These are phyloP conservation scores for Lactarius pseudohatsudake DNA, from an alignment of 768 basidiomycete genomes.

Conservation along the genomic window DNA sequence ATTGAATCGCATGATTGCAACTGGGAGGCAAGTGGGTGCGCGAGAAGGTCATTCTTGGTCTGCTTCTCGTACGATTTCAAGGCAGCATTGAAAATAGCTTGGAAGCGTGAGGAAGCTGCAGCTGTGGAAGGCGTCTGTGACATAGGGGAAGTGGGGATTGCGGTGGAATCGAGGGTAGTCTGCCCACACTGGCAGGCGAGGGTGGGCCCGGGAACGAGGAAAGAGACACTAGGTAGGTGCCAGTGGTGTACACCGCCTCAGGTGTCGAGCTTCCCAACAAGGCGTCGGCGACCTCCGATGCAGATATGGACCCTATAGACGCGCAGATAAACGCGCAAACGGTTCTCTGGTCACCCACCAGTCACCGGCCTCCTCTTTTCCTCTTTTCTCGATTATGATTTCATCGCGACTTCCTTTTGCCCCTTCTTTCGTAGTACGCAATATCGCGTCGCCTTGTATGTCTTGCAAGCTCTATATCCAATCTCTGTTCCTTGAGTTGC, in stretches of 20 bases:
- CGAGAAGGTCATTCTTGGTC: not conserved
- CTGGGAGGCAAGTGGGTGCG: not conserved
- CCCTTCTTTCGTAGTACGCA: slow-evolving; percentile 13
- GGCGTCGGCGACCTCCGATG: not conserved
- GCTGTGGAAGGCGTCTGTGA: not conserved
- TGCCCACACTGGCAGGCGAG: not conserved
- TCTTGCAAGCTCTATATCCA: slow-evolving; percentile 21
- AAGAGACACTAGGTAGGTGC: not conserved
- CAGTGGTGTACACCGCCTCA: not conserved
- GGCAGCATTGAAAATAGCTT: not conserved
- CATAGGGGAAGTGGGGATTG: not conserved
- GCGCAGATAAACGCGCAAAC: not conserved
- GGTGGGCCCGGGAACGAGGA: not conserved
- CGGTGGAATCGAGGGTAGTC: not conserved
- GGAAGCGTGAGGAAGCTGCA: not conserved
- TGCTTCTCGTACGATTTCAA: not conserved
- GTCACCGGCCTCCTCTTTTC: too few species aligned
- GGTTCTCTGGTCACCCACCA: not conserved
- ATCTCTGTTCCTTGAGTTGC: slow-evolving; percentile 11
- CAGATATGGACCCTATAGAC: not conserved
- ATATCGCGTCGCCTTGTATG: slow-evolving; percentile 14
- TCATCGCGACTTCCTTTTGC: not conserved
- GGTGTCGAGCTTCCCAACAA: not conserved
- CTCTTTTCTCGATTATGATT: not conserved
- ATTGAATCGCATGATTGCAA: not conserved